Conservation (phyloP, 371 early-diverging fungal genomes). For the Mucor ambiguus region DNA sequence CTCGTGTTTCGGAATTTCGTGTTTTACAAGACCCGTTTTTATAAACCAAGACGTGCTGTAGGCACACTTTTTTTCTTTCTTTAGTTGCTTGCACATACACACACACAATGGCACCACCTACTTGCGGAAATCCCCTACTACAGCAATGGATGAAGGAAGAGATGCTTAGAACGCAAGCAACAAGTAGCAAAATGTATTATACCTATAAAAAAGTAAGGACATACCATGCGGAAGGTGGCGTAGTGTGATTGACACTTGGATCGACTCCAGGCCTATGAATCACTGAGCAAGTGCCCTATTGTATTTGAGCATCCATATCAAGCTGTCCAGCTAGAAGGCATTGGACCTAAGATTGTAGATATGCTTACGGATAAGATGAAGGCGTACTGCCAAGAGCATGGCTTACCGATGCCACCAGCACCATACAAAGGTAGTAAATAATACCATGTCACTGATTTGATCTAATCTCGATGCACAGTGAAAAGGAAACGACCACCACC, state of each 20-base stretch:
- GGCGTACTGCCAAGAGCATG: slow-evolving; percentile 56
- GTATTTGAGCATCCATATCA: slow-evolving; percentile 57
- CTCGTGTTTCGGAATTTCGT: neutral
- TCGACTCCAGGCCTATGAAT: slow-evolving; percentile 61
- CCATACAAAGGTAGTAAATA: slow-evolving; percentile 39
- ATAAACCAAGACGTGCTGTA: neutral
- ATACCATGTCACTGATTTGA: too few species aligned
- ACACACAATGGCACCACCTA: slow-evolving; percentile 3
- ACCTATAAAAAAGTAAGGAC: slow-evolving; percentile 59
- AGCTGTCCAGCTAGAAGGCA: slow-evolving; percentile 56
- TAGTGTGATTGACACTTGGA: too few species aligned
- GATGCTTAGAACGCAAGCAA: slow-evolving; percentile 49
- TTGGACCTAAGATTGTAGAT: slow-evolving; percentile 65
- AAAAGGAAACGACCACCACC: neutral
- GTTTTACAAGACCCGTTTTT: neutral
- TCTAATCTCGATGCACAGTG: neutral
- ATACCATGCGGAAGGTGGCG: neutral
- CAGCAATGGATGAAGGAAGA: slow-evolving; percentile 67
- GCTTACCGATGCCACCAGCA: slow-evolving; percentile 49
- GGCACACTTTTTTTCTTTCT: neutral
- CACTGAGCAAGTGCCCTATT: slow-evolving; percentile 59
- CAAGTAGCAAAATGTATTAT: slow-evolving; percentile 45
- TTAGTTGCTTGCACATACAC: neutral
- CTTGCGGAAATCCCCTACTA: slow-evolving; percentile 65
- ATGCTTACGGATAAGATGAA: slow-evolving; percentile 60